A percentile compares a stretch with the other conserved stretches of the same genome.
phyloP scores from a whole-genome alignment of 768 basidiomycete species.

The Rhizopogon vulgaris region DNA sequence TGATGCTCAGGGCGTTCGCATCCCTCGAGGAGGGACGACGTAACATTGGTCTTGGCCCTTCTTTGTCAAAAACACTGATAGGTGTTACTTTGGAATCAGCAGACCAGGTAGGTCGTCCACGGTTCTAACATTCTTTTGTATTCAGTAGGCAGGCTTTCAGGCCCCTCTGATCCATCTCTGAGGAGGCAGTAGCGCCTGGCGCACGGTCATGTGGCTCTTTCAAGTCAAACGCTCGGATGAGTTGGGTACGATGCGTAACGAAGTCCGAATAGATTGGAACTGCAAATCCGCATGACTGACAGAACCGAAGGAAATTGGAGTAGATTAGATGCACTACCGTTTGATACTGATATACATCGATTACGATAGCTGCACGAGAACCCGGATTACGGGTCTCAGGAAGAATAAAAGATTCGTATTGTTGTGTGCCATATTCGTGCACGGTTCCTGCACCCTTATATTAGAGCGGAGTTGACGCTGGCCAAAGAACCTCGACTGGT shows the following conservation, averaged over 20 bases:
- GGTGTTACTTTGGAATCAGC: constrained; percentile 8
- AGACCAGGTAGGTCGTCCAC: constrained; percentile 57
- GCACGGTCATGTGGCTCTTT: constrained; percentile 37
- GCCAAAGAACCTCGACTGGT: constrained; percentile 3
- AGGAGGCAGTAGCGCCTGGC: constrained; percentile 1
- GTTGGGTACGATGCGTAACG: constrained; percentile 46
- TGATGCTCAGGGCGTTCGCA: background rate
- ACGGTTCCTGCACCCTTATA: constrained; percentile 39
- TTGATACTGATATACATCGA: constrained; percentile 55
- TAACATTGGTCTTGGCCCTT: constrained; percentile 10
- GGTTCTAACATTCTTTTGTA: constrained; percentile 39
- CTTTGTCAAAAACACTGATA: constrained; percentile 14
- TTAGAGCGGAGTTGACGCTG: background rate
- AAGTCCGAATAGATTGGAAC: constrained; percentile 62
- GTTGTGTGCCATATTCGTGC: constrained; percentile 57
- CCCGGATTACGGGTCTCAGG: constrained; percentile 44
- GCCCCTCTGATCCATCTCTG: constrained; percentile 27
- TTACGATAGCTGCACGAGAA: constrained; percentile 52
- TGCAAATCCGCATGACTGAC: constrained; percentile 62
- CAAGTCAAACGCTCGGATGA: constrained; percentile 35
- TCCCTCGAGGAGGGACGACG: background rate
- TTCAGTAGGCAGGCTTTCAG: constrained; percentile 51
- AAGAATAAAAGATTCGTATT: constrained; percentile 50
- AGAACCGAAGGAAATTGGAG: background rate
- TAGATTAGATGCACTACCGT: constrained; percentile 22